Evolutionary conservation across 148 eudicot genomes (phyloP).

Genomic region (Camellia lanceoleosa): DNA sequence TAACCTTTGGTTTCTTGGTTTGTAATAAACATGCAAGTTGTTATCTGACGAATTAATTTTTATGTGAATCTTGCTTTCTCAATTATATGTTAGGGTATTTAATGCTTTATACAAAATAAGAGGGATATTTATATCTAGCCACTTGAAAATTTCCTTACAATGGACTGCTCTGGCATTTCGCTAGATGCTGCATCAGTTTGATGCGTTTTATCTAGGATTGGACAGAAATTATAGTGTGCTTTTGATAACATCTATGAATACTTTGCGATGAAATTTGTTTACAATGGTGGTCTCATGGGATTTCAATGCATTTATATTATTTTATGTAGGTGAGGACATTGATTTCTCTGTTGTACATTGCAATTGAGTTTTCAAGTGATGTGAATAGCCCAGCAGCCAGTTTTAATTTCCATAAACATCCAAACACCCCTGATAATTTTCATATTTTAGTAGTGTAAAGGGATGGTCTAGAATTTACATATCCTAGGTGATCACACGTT

Average conservation of each 20-base stretch:
- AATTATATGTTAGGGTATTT: neutral
- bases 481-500: neutral
- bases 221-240: neutral
- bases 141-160: neutral
- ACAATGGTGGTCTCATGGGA: neutral
- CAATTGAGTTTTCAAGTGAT: neutral
- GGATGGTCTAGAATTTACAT: neutral
- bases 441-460: neutral
- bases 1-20: neutral
- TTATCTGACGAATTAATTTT: neutral
- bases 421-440: neutral
- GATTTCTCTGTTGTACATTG: neutral
- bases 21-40: neutral
- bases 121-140: neutral
- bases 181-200: neutral
- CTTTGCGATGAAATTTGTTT: neutral
- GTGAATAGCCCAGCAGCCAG: neutral
- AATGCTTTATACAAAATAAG: neutral
- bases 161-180: neutral
- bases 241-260: neutral
- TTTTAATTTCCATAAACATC: neutral
- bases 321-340: neutral
- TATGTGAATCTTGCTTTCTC: neutral
- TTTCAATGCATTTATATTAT: neutral
- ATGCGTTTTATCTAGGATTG: neutral